A percentile compares a stretch with the other conserved stretches of the same genome.
phyloP scores from a whole-genome alignment of 768 basidiomycete species.

The Melanogaster broomeanus region DNA sequence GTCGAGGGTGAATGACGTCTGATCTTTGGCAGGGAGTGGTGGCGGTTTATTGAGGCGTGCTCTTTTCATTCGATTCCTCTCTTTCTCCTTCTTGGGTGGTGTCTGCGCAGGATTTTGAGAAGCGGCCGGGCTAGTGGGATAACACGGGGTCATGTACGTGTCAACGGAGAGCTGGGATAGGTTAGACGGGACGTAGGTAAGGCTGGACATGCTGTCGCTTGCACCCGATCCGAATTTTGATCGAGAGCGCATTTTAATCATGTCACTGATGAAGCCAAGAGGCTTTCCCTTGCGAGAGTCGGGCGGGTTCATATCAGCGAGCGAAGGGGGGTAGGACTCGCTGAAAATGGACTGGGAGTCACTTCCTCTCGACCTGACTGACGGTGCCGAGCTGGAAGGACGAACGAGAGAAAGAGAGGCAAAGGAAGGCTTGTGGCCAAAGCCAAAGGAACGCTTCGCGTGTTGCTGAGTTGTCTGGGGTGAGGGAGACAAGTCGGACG shows the following conservation, averaged over 20 bases:
- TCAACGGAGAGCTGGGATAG: slow-evolving; percentile 27
- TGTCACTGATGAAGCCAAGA: slow-evolving; percentile 41
- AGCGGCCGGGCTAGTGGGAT: slow-evolving; percentile 1
- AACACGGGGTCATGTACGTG: slow-evolving; percentile 16
- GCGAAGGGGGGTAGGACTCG: slow-evolving; percentile 31
- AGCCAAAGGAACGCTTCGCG: slow-evolving; percentile 20
- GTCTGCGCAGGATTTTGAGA: slow-evolving; percentile 5
- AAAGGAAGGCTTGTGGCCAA: slow-evolving; percentile 34
- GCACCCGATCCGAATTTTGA: slow-evolving; percentile 39
- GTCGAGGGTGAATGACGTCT: slow-evolving; percentile 21
- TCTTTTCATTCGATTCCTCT: slow-evolving; percentile 18
- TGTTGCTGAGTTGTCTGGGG: slow-evolving; percentile 8
- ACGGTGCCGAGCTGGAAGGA: slow-evolving; percentile 35
- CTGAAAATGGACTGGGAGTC: slow-evolving; percentile 30
- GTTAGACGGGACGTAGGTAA: slow-evolving; percentile 42
- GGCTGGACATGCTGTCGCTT: slow-evolving; percentile 27
- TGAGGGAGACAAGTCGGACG: neutral
- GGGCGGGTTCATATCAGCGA: slow-evolving; percentile 36
- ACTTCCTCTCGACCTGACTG: slow-evolving; percentile 26
- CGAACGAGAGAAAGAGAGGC: slow-evolving; percentile 39
- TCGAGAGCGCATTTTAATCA: slow-evolving; percentile 43
- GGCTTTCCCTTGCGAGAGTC: slow-evolving; percentile 50
- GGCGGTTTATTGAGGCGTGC: slow-evolving; percentile 25
- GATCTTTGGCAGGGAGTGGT: slow-evolving; percentile 27
- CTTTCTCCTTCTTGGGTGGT: slow-evolving; percentile 32